phyloP scores from a whole-genome alignment of 2,329 filamentous ascomycete species.

The Fusarium verrucosum region DNA sequence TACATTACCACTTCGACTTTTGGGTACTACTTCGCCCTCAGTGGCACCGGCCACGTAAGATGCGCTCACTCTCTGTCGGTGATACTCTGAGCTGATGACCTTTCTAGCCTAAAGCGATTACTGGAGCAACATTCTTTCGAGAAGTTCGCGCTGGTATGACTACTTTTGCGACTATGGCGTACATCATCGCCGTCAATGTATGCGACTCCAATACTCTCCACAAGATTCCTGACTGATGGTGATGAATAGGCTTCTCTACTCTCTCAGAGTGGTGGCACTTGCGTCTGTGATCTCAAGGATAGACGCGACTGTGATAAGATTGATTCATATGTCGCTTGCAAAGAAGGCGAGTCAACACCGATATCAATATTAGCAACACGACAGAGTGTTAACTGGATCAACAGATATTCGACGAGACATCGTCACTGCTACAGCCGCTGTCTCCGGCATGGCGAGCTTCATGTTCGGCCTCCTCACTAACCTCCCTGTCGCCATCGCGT shows the following conservation, averaged over 20 bases:
- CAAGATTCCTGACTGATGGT: slow-evolving; percentile 9
- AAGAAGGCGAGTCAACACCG: slow-evolving; percentile 54
- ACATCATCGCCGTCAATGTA: slow-evolving; percentile 81
- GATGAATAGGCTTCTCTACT: slow-evolving; percentile 71
- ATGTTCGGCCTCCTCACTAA: slow-evolving; percentile 84
- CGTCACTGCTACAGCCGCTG: slow-evolving; percentile 83
- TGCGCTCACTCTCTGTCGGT: not conserved
- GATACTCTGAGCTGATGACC: not conserved
- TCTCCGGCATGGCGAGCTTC: slow-evolving; percentile 78
- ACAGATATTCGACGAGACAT: slow-evolving; percentile 75
- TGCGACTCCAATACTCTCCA: slow-evolving; percentile 29
- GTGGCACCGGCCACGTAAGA: slow-evolving; percentile 74
- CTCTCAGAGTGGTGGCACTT: slow-evolving; percentile 79
- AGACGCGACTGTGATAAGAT: slow-evolving; percentile 61
- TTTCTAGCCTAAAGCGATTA: slow-evolving; percentile 70
- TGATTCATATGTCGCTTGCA: slow-evolving; percentile 56
- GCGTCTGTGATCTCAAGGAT: slow-evolving; percentile 65
- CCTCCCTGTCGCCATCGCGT: slow-evolving; percentile 65
- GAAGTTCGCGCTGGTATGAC: slow-evolving; percentile 83
- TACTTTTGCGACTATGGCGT: slow-evolving; percentile 84
- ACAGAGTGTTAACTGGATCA: not conserved
- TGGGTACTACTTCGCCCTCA: slow-evolving; percentile 71
- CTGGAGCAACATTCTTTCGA: slow-evolving; percentile 75
- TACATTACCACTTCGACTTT: slow-evolving; percentile 56
- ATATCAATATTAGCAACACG: fast-evolving